Conservation (phyloP, 768 basidiomycete genomes). For the Sistotremastrum suecicum region DNA sequence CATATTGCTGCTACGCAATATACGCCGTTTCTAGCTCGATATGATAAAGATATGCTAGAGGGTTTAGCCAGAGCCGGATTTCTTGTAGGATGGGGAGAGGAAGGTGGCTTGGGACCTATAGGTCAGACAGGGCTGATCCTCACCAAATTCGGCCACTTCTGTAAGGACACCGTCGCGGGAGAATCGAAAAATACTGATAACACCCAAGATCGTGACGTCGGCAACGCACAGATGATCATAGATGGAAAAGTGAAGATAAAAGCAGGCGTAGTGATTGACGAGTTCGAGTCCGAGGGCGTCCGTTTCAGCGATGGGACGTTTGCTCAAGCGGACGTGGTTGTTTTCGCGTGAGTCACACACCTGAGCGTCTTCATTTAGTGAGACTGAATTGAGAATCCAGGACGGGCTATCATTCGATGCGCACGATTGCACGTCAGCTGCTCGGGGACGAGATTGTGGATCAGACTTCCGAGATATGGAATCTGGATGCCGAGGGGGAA, state of each 20-base stretch:
- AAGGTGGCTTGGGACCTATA: conserved; percentile 5
- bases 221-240: conserved; percentile 6
- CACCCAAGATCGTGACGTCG: neutral
- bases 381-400: conserved; percentile 3
- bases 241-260: conserved; percentile 6
- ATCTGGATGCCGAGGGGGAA: conserved; percentile 30
- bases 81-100: conserved; percentile 12
- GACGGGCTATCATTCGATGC: conserved; percentile 21
- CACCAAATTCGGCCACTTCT: no score
- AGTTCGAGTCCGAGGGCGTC: neutral
- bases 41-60: conserved; percentile 21
- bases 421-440: conserved; percentile 15
- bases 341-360: conserved; percentile 2
- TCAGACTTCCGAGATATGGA: conserved; percentile 20
- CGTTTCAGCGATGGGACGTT: conserved; percentile 6
- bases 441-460: conserved; percentile 24
- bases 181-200: no score
- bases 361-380: neutral
- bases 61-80: conserved; percentile 21
- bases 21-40: no score
- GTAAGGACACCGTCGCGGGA: no score
- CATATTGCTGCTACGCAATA: no score
- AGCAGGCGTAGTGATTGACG: conserved; percentile 1
- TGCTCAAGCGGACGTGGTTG: conserved; percentile 5
- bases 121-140: no score